These are phyloP conservation scores for Globisporangium cystogenes DNA, from an alignment of 352 stramenopile genomes.

Conservation along the genomic window DNA sequence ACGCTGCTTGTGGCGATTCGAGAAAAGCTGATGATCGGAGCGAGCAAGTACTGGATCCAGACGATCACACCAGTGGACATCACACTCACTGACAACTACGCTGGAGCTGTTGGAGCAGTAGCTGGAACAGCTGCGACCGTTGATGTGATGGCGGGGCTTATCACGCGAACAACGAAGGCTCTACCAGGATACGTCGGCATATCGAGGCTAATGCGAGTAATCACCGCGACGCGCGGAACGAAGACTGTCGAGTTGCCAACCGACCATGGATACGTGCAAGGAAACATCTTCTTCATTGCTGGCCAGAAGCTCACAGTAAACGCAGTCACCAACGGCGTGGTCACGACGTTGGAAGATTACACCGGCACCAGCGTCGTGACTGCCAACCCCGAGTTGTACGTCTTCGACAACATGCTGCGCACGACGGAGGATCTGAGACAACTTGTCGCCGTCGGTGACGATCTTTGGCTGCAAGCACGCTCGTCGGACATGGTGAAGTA, in stretches of 20 bases:
- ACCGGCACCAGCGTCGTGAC: conserved; percentile 21
- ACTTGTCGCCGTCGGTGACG: conserved; percentile 27
- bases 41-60: conserved; percentile 29
- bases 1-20: conserved; percentile 57
- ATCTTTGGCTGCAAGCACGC: conserved; percentile 45
- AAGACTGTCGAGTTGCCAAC: conserved; percentile 34
- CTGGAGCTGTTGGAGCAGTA: background rate
- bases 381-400: conserved; percentile 25
- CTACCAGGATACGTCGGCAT: conserved; percentile 49
- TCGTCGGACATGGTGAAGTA: conserved; percentile 48
- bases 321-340: conserved; percentile 12
- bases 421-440: conserved; percentile 50
- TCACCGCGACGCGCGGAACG: conserved; percentile 25
- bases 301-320: conserved; percentile 30
- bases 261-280: conserved; percentile 27
- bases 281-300: conserved; percentile 35
- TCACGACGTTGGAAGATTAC: conserved; percentile 35
- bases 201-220: conserved; percentile 31
- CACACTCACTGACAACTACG: conserved; percentile 26
- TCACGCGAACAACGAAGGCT: conserved; percentile 43
- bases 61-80: conserved; percentile 37
- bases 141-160: conserved; percentile 32
- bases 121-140: conserved; percentile 7
- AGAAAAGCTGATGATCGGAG: conserved; percentile 39
- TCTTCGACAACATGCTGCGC: conserved; percentile 61